Conservation (phyloP, 2,329 filamentous ascomycete genomes). For the Colletotrichum destructivum region DNA sequence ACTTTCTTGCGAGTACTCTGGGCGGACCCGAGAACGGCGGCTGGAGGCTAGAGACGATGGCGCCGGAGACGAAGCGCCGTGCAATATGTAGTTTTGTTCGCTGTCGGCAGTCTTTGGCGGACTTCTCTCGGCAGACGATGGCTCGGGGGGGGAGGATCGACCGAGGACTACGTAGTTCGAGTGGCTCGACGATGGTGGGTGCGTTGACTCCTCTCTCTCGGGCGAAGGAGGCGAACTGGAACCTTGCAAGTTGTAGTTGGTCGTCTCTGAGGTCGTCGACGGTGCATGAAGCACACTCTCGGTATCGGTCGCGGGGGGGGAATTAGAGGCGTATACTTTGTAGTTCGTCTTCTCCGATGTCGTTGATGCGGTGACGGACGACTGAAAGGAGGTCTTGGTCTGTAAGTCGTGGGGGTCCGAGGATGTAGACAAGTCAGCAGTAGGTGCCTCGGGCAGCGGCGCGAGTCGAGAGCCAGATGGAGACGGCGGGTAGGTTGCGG, state of each 20-base stretch:
- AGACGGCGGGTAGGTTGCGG: slow-evolving; percentile 41
- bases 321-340: slow-evolving; percentile 67
- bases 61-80: slow-evolving; percentile 60
- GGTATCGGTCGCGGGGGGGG: slow-evolving; percentile 56
- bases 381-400: slow-evolving; percentile 47
- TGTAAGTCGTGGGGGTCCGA: slow-evolving; percentile 34
- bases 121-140: slow-evolving; percentile 54
- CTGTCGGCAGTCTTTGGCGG: slow-evolving; percentile 55
- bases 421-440: slow-evolving; percentile 8
- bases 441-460: slow-evolving; percentile 49
- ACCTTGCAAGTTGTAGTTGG: slow-evolving; percentile 70
- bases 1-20: slow-evolving; percentile 73
- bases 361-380: slow-evolving; percentile 57
- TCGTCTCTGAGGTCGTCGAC: slow-evolving; percentile 64
- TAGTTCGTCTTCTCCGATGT: slow-evolving; percentile 69
- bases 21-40: slow-evolving; percentile 51
- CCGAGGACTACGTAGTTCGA: slow-evolving; percentile 68
- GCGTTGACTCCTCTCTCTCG: slow-evolving; percentile 57
- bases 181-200: slow-evolving; percentile 58
- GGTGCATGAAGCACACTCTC: slow-evolving; percentile 53
- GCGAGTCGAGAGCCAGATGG: slow-evolving; percentile 49
- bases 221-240: slow-evolving; percentile 60
- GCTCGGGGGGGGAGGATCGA: slow-evolving; percentile 64
- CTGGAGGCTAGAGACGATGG: slow-evolving; percentile 56
- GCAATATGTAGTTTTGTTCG: slow-evolving; percentile 69